Evolutionary conservation across 1,284 basidiomycete genomes (phyloP).

Genomic region (Fomitopsis pinicola): DNA sequence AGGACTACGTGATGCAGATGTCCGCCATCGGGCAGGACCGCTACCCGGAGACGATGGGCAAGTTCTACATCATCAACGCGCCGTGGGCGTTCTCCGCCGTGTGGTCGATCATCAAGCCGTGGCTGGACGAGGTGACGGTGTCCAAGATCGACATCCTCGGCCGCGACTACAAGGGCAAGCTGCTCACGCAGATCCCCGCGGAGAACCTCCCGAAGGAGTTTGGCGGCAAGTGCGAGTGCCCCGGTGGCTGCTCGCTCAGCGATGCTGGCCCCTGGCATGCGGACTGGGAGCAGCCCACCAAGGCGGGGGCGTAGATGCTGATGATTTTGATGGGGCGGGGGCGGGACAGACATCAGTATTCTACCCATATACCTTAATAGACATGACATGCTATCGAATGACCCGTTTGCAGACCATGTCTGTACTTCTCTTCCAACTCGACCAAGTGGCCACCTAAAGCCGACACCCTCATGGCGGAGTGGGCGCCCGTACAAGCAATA

Average conservation of each 20-base stretch:
- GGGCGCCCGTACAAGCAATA: too few species aligned
- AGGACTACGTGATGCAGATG: slow-evolving; percentile 85
- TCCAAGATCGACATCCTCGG: slow-evolving; percentile 88
- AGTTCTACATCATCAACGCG: slow-evolving; percentile 94
- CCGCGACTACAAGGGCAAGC: slow-evolving; percentile 57
- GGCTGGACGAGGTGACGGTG: slow-evolving; percentile 94
- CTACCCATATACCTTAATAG: slow-evolving; percentile 9
- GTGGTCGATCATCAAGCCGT: slow-evolving; percentile 88
- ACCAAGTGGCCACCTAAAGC: too few species aligned
- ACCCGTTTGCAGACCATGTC: too few species aligned
- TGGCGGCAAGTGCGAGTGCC: slow-evolving; percentile 81
- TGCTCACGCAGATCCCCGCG: slow-evolving; percentile 77
- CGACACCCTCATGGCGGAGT: too few species aligned
- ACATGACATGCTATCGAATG: neutral
- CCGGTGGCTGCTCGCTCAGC: slow-evolving; percentile 81
- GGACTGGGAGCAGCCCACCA: neutral
- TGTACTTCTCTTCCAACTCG: too few species aligned
- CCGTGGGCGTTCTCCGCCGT: slow-evolving; percentile 91
- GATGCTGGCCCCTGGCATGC: slow-evolving; percentile 94
- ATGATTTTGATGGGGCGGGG: neutral
- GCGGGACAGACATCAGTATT: slow-evolving; percentile 3
- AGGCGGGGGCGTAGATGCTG: neutral
- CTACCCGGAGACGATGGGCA: slow-evolving; percentile 94
- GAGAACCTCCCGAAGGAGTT: slow-evolving; percentile 85
- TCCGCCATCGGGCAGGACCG: slow-evolving; percentile 85